Conservation (phyloP, 805 yeast species). For the Saccharomycopsis javanensis region DNA sequence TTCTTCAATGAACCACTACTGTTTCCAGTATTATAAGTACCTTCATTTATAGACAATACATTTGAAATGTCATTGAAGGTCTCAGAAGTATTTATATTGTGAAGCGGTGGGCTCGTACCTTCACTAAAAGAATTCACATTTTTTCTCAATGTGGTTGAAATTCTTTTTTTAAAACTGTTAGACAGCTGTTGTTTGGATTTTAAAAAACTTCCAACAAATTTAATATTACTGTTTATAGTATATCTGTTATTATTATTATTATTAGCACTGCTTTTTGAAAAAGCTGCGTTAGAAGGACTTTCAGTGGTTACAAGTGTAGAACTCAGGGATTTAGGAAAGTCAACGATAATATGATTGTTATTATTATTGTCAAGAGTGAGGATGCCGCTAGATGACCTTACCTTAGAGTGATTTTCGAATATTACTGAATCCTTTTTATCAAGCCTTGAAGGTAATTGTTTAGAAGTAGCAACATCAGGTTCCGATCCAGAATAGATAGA, state of each 20-base stretch:
- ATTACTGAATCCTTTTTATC: background rate
- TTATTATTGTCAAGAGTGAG: background rate
- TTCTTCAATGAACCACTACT: background rate
- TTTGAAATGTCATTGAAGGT: background rate
- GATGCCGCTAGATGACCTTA: background rate
- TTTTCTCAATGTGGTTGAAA: background rate
- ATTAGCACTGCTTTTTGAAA: background rate
- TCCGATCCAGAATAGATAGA: background rate
- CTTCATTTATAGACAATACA: background rate
- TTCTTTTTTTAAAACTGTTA: background rate
- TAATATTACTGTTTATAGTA: background rate
- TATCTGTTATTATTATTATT: background rate
- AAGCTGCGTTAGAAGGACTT: background rate
- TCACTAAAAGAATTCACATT: background rate
- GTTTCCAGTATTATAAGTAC: background rate
- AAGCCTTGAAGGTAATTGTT: background rate
- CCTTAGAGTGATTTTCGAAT: background rate
- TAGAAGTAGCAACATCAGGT: background rate
- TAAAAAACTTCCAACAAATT: background rate
- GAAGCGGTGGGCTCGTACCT: background rate
- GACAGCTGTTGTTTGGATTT: background rate
- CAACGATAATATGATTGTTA: background rate
- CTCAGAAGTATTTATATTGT: background rate
- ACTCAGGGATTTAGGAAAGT: background rate
- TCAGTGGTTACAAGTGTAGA: background rate